Evolutionary conservation across 495 filamentous ascomycete genomes (phyloP), one percentile per base, ranked within the genome.

Genomic region (Talaromyces borbonicus): DNA sequence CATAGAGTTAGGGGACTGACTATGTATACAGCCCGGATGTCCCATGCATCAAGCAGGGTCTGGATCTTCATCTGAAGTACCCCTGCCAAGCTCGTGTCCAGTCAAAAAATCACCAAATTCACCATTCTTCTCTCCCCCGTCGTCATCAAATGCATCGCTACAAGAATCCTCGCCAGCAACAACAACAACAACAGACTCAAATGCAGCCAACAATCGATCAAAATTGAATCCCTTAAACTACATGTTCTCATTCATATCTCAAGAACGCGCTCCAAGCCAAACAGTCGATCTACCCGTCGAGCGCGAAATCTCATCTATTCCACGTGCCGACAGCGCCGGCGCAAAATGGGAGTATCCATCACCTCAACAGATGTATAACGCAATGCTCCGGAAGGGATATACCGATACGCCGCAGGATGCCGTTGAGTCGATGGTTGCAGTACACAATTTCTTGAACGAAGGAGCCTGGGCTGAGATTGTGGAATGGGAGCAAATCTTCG

Each of bases 281-380:
- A 80, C 78, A 8, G 61, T 82, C 8, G 64, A 71, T 26, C 78
- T 97, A 0, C 83, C 86, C 0, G 80, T 86, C 11, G 75, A 80
- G 2, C 84, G 92, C 36, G 86, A 93, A 58, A 60, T 72, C 8
- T 90, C 85, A 14, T 83, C 89, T 1, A 99, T 99, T 49, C 92
- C 93, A 16, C 78, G 83, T 45, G 89, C 85, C 51, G 77, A 81
- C 53, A 74, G 72, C 30, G 48, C 63, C 5, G 68, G 77, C 14
- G 79, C 80, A 9, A 92, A 87, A 56, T 97, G 92, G 92, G 93
- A 96, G 61, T 97, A 97, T 58, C 93, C 92, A 0, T 95, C 88
- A 0, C 90, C 93, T 8, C 93, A 97, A 66, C 92, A 97, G 61
- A 97, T 97, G 92, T 97, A 96, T 68, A 99, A 97, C 57, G 92